These are phyloP conservation scores for Trichophyton mentagrophytes DNA, from an alignment of 2,329 filamentous ascomycete species.

Conservation along the genomic window DNA sequence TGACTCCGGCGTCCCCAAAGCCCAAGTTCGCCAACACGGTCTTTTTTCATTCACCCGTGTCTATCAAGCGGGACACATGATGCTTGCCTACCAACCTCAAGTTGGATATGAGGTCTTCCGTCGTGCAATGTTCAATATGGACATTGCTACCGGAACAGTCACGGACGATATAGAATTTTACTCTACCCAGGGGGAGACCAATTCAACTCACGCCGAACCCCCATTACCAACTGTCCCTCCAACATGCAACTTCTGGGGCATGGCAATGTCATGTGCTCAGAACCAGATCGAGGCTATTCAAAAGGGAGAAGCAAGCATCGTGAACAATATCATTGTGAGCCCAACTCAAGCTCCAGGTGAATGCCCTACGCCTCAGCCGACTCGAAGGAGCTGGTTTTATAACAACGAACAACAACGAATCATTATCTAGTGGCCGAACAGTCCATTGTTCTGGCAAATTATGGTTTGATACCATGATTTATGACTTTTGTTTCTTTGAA, in stretches of 20 bases:
- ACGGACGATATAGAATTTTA: not conserved
- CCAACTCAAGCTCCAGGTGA: not conserved
- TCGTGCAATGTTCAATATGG: conserved; percentile 33
- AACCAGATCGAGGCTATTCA: conserved; percentile 6
- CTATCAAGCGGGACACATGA: conserved; percentile 42
- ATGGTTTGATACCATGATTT: not conserved
- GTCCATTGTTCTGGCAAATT: not conserved
- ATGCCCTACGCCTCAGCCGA: not conserved
- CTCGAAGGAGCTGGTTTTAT: not conserved
- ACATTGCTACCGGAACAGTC: conserved; percentile 24
- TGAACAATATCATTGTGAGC: not conserved
- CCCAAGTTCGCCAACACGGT: conserved; percentile 61
- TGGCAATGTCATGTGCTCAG: not conserved
- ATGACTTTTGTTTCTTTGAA: not conserved
- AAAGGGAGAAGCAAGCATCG: conserved; percentile 2
- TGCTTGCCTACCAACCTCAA: conserved; percentile 41
- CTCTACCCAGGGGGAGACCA: conserved; percentile 42
- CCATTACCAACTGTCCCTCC: conserved; percentile 37
- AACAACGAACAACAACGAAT: not conserved
- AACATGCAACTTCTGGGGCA: conserved; percentile 44
- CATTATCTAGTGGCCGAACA: not conserved
- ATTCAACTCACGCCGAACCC: conserved; percentile 45
- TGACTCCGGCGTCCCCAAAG: conserved; percentile 39
- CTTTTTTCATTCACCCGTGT: conserved; percentile 57
- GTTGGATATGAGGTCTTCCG: conserved; percentile 42